These are phyloP conservation scores for Umbelopsis ramanniana DNA, from an alignment of 192 early-diverging fungal genomes.

Conservation along the genomic window DNA sequence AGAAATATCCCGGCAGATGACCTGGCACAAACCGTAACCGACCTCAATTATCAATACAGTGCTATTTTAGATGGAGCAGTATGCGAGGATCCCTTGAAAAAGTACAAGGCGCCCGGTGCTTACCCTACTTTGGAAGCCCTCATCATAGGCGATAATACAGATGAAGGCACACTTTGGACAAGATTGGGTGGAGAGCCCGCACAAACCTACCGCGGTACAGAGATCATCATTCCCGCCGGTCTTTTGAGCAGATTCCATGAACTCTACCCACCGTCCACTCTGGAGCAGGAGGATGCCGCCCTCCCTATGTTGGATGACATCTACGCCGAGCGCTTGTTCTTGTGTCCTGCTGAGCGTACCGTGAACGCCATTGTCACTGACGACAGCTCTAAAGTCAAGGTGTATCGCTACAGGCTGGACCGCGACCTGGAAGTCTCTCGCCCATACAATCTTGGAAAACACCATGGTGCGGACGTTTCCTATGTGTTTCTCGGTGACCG, in stretches of 20 bases:
- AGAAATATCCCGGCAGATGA: constrained; percentile 2
- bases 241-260: neutral
- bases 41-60: neutral
- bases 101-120: neutral
- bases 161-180: constrained; percentile 5
- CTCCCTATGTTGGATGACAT: neutral
- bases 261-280: neutral
- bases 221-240: neutral
- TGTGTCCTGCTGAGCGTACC: constrained; percentile 1
- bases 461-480: neutral
- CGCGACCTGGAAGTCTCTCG: neutral
- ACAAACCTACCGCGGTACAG: neutral
- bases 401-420: constrained; percentile 1
- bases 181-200: neutral
- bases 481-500: neutral
- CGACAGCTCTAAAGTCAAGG: neutral
- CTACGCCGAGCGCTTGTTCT: neutral
- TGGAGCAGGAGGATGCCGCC: neutral
- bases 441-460: neutral
- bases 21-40: neutral
- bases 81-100: neutral
- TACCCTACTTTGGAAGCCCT: neutral
- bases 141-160: neutral
- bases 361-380: neutral
- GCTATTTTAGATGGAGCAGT: neutral